Conservation (phyloP, 306 rosid genomes). For the Cucumis cinereus region DNA sequence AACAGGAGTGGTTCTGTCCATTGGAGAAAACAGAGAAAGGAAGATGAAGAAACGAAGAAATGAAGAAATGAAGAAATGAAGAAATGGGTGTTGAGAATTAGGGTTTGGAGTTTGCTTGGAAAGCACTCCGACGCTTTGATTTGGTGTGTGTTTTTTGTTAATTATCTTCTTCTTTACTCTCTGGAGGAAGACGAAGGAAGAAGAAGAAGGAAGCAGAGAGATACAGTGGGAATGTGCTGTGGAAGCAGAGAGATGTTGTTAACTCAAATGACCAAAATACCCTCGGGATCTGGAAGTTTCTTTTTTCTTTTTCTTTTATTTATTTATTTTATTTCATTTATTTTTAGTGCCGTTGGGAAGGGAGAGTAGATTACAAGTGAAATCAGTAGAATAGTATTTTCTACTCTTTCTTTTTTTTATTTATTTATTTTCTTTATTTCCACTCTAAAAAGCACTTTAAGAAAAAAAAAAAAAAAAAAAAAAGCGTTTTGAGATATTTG, state of each 20-base stretch:
- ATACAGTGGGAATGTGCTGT: too few relatives aligned
- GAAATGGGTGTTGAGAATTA: not conserved
- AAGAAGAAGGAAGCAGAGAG: too few relatives aligned
- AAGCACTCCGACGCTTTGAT: not conserved
- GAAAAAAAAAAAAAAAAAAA: too few relatives aligned
- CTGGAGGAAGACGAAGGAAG: not conserved
- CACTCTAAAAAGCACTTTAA: not conserved
- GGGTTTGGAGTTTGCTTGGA: not conserved
- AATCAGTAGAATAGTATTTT: not conserved
- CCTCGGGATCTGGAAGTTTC: conserved; percentile 14
- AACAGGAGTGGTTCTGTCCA: conserved; percentile 89
- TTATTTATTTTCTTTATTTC: not conserved
- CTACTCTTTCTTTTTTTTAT: not conserved
- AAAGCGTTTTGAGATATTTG: not conserved
- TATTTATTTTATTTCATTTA: too few relatives aligned
- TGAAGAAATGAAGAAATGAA: not conserved
- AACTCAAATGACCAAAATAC: not conserved
- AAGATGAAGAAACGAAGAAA: too few relatives aligned
- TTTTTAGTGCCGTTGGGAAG: not conserved
- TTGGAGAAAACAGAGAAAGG: not conserved
- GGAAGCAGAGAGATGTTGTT: not conserved
- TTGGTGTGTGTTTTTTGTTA: not conserved
- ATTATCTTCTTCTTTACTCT: conserved; percentile 9
- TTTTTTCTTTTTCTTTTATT: not conserved
- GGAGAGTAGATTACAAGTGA: conserved; percentile 4